A percentile compares a stretch with the other conserved stretches of the same genome.
Conservation (phyloP, 2,329 filamentous ascomycete species). For the Xylaria sp. region DNA sequence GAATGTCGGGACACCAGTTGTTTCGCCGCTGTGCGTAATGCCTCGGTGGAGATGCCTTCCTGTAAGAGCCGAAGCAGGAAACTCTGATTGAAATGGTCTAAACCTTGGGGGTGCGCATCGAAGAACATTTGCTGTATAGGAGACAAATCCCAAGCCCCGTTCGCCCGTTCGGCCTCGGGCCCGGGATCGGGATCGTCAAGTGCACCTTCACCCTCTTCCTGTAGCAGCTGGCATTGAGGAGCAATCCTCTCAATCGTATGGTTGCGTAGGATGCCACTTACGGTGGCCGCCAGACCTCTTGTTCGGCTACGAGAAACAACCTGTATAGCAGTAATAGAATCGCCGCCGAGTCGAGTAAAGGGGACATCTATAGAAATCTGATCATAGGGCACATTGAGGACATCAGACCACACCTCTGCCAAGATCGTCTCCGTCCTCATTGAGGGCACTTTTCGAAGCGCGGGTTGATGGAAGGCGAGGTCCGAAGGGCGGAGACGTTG, state of each 20-base stretch:
- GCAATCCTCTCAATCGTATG: slow-evolving; percentile 3
- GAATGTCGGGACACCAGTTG: background rate
- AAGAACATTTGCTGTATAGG: slow-evolving; percentile 10
- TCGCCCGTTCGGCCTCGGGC: background rate
- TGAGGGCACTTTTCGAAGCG: background rate
- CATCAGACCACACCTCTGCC: background rate
- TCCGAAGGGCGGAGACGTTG: background rate
- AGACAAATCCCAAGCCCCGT: slow-evolving; percentile 4
- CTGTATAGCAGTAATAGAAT: slow-evolving; percentile 7
- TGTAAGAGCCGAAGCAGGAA: slow-evolving; percentile 2
- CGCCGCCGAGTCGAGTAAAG: slow-evolving; percentile 1
- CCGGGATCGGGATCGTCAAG: background rate
- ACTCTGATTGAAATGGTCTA: slow-evolving; percentile 4
- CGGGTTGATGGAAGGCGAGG: background rate
- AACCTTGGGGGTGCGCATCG: background rate
- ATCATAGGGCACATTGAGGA: background rate
- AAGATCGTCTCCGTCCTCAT: background rate
- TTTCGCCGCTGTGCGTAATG: background rate
- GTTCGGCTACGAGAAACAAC: slow-evolving; percentile 1
- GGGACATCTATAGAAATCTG: background rate
- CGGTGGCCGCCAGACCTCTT: background rate
- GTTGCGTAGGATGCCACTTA: background rate
- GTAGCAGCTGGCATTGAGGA: background rate
- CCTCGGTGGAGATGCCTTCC: background rate
- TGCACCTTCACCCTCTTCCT: slow-evolving; percentile 1